Evolutionary conservation across 345 rosid species (phyloP), one percentile per base, ranked within the genome.

Genomic region (Viola odorata): DNA sequence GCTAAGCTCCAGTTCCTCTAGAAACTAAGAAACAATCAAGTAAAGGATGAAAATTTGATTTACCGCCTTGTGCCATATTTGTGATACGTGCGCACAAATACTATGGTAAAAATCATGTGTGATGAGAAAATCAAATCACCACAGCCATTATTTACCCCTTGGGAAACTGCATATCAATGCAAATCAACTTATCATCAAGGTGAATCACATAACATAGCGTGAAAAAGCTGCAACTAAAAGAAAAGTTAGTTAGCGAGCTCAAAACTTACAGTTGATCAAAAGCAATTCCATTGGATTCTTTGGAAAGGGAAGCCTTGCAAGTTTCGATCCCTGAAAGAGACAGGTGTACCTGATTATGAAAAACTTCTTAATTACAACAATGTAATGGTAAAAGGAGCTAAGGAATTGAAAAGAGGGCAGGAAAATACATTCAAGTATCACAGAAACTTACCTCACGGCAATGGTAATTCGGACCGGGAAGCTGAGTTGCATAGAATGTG

Each of bases 101-200:
- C 94, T 15, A 95, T 77, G 14, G 99, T 84, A 66, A 95, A 95
- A 62, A 95, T 95, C 97, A 91, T 95, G 75, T 95, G 97, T 5
- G 96, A 95, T 50, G 99, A 95, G 74, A 95, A 95, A 58, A 95
- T 95, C 80, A 95, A 74, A 78, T 88, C 97, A 69, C 99, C 97
- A 68, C 97, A 95, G 52, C 99, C 99, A 66, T 88, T 88, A 51
- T 84, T 73, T 39, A 84, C 89, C 44, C 99, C 99, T 53, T 80
- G 81, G 57, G 97, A 90, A 83, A 94, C 99, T 88, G 95, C 78
- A 60, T 47, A 71, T 70, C 17, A 57, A 47, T 8, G 65, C 32
- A 65, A 73, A 62, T 62, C 64, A 77, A 50, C 50, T 74, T 9
- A 69, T 52, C 49, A 60, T 9, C 44, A 45, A 10, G 13, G 15